These are phyloP conservation scores for Serendipita sp. DNA, from an alignment of 768 basidiomycete species.

Conservation along the genomic window DNA sequence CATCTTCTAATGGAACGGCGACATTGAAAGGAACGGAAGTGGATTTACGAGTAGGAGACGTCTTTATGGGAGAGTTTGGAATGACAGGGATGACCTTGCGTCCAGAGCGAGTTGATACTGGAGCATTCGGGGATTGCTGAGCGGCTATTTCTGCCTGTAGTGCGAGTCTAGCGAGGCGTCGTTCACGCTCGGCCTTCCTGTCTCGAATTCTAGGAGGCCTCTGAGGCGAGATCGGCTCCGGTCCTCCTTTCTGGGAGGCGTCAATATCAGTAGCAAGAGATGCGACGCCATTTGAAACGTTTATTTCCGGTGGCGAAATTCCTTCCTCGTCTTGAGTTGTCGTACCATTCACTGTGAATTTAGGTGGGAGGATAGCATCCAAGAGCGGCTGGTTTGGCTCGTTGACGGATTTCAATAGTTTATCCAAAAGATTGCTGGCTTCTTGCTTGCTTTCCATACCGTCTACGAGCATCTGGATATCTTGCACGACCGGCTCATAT, in stretches of 20 bases:
- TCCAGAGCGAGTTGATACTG: too few species aligned
- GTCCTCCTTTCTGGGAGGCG: background rate
- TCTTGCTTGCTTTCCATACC: background rate
- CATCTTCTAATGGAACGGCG: background rate
- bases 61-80: too few species aligned
- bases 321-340: too few species aligned
- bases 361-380: background rate
- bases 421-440: background rate
- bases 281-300: background rate
- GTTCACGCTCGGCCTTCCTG: background rate
- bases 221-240: background rate
- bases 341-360: background rate
- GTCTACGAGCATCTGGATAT: background rate
- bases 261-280: background rate
- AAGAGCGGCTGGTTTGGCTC: background rate
- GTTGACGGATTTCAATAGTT: background rate
- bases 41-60: too few species aligned
- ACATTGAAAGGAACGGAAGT: too few species aligned
- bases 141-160: background rate
- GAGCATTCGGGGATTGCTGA: too few species aligned
- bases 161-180: background rate
- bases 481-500: background rate
- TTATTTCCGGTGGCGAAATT: too few species aligned
- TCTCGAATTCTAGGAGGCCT: background rate
- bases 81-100: too few species aligned